These are phyloP conservation scores for Suhomyces sp. DNA, from an alignment of 805 yeast genomes.

Conservation along the genomic window DNA sequence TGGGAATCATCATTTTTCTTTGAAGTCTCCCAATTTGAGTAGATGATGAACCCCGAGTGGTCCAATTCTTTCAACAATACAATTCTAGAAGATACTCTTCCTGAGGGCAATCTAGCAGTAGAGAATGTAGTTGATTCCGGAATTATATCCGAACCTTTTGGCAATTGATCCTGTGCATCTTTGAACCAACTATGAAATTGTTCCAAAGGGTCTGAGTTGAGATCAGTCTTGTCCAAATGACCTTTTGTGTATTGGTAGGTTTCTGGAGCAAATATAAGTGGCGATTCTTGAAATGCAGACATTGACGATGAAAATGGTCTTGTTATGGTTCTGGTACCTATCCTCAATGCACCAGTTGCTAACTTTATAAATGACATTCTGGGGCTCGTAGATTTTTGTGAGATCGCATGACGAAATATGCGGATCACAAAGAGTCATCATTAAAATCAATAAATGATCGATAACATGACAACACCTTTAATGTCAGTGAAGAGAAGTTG, in stretches of 20 bases:
- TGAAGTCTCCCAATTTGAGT: conserved; percentile 88
- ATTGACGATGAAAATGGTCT: not conserved
- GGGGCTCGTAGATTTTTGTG: not conserved
- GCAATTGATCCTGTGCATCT: conserved; percentile 27
- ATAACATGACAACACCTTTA: not conserved
- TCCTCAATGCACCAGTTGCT: not conserved
- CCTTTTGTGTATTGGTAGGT: conserved; percentile 83
- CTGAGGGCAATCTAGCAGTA: conserved; percentile 84
- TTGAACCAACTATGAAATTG: conserved; percentile 86
- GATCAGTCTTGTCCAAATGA: conserved; percentile 51
- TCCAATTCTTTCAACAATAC: conserved; percentile 90
- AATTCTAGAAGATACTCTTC: conserved; percentile 82
- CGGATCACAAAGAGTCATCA: not conserved
- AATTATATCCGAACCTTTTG: conserved; percentile 45
- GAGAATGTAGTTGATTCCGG: conserved; percentile 89
- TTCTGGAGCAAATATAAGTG: conserved; percentile 69
- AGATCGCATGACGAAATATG: not conserved
- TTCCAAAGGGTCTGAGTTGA: conserved; percentile 58
- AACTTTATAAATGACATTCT: not conserved
- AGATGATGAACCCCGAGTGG: conserved; percentile 75
- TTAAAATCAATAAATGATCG: not conserved
- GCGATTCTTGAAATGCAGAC: conserved; percentile 14
- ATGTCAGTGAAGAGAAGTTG: not conserved
- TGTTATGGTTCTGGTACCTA: not conserved
- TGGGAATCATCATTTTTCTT: conserved; percentile 72